These are phyloP conservation scores for Trichoderma atrobrunneum DNA, from an alignment of 2,329 filamentous ascomycete genomes.

Conservation along the genomic window DNA sequence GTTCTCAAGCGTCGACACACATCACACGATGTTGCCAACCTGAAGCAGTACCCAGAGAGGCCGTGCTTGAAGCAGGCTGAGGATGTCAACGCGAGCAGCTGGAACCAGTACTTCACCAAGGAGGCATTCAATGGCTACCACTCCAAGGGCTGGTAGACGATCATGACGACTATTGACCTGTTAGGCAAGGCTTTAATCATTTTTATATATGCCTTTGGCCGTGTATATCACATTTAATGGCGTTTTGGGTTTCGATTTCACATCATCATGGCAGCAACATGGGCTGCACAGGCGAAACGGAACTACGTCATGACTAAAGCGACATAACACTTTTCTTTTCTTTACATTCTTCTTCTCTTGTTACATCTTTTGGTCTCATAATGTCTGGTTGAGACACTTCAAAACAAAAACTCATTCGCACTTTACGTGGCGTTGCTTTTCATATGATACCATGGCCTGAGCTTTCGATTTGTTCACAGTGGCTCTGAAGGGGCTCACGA, in stretches of 20 bases:
- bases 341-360: conserved; percentile 4
- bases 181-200: conserved; percentile 13
- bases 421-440: conserved; percentile 20
- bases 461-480: conserved; percentile 1
- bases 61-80: conserved; percentile 57
- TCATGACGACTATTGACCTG: not conserved
- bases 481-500: conserved; percentile 3
- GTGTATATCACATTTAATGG: conserved; percentile 15
- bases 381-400: conserved; percentile 16
- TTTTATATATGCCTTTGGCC: conserved; percentile 3
- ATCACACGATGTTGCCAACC: conserved; percentile 83
- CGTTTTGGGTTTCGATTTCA: conserved; percentile 10
- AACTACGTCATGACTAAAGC: conserved; percentile 17
- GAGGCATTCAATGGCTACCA: conserved; percentile 58
- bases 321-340: not conserved
- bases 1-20: conserved; percentile 88
- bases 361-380: conserved; percentile 17
- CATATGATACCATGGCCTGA: conserved; percentile 22
- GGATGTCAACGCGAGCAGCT: conserved; percentile 68
- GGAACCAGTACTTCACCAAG: conserved; percentile 82
- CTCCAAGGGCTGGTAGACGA: conserved; percentile 42
- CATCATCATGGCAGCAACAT: conserved; percentile 9
- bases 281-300: conserved; percentile 16
- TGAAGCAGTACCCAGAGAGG: conserved; percentile 75
- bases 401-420: conserved; percentile 10